phyloP scores from a whole-genome alignment of 2,329 filamentous ascomycete species.

The Aspergillus sp. region DNA sequence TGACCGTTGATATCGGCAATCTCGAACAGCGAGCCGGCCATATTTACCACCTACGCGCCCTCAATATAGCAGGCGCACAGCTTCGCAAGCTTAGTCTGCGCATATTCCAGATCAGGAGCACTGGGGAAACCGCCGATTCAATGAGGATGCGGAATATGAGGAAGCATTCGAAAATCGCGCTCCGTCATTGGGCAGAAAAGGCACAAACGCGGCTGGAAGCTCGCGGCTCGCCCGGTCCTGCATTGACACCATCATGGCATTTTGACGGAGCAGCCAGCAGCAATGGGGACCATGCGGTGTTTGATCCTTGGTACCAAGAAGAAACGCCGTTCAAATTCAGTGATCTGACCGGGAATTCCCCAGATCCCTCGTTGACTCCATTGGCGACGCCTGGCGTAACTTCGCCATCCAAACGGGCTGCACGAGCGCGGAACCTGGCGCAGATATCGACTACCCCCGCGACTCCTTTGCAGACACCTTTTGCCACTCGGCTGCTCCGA shows the following conservation, averaged over 20 bases:
- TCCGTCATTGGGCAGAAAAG: conserved; percentile 46
- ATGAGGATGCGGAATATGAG: conserved; percentile 45
- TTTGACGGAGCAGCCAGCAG: conserved; percentile 12
- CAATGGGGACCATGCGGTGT: conserved; percentile 17
- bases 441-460: conserved; percentile 38
- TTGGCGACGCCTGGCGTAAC: conserved; percentile 33
- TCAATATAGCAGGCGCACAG: conserved; percentile 37
- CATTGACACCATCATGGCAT: conserved; percentile 18
- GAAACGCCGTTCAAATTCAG: conserved; percentile 30
- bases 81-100: conserved; percentile 51
- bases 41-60: conserved; percentile 39
- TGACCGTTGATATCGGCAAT: conserved; percentile 22
- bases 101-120: conserved; percentile 45
- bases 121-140: conserved; percentile 44
- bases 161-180: conserved; percentile 46
- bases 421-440: conserved; percentile 32
- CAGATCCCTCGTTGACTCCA: conserved; percentile 26
- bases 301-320: conserved; percentile 27
- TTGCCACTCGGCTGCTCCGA: conserved; percentile 30
- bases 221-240: conserved; percentile 20
- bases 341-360: conserved; percentile 24
- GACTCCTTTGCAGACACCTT: conserved; percentile 36
- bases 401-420: conserved; percentile 39
- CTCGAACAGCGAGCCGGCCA: conserved; percentile 37
- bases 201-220: conserved; percentile 24